A percentile compares a stretch with the other conserved stretches of the same genome.
These are phyloP conservation scores for Cucumis variabilis DNA, from an alignment of 331 rosid genomes.

Conservation along the genomic window DNA sequence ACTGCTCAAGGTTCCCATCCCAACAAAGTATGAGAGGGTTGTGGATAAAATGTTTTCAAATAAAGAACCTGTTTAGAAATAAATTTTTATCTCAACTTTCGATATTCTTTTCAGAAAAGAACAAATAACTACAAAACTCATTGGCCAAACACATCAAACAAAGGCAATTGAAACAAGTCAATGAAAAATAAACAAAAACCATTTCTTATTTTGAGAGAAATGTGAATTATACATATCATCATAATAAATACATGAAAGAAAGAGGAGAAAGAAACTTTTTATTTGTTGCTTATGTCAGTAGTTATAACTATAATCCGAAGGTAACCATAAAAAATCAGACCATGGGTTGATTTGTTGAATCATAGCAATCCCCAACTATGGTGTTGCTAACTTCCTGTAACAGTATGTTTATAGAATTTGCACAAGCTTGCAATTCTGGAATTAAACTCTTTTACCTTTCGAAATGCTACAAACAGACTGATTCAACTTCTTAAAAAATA, in stretches of 20 bases:
- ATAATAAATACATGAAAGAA: background rate
- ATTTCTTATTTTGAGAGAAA: background rate
- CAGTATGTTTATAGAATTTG: conserved; percentile 1
- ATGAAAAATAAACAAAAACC: background rate
- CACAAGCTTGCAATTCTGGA: background rate
- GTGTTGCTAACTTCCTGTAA: background rate
- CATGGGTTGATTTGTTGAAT: conserved; percentile 4
- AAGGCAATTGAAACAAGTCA: background rate
- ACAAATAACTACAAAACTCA: background rate
- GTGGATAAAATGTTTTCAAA: background rate
- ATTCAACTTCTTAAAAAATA: background rate
- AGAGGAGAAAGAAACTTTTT: background rate
- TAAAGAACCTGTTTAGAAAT: background rate
- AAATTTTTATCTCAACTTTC: background rate
- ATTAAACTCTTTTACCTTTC: background rate
- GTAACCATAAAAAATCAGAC: conserved; percentile 16
- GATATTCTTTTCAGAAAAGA: background rate
- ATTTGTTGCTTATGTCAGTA: background rate
- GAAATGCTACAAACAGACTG: background rate
- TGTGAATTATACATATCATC: conserved; percentile 3
- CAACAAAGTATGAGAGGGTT: background rate
- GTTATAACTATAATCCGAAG: conserved; percentile 1
- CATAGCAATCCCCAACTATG: background rate
- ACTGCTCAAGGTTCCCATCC: background rate
- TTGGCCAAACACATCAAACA: background rate